phyloP scores from a whole-genome alignment of 2,329 filamentous ascomycete species.

The Intubia oerlemansii region DNA sequence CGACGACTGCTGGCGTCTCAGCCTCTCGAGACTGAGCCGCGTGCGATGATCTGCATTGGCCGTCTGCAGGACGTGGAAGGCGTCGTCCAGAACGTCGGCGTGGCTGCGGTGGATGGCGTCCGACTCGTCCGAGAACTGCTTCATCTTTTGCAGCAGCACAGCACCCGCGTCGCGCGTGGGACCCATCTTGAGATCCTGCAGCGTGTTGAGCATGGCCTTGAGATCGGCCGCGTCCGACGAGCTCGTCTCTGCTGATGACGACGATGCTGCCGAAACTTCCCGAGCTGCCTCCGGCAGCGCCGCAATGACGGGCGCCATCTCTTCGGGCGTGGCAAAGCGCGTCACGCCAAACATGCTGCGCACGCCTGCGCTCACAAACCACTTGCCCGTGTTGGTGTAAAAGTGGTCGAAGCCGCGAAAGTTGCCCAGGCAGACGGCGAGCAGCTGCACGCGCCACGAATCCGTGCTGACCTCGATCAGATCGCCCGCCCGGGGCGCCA shows the following conservation, averaged over 20 bases:
- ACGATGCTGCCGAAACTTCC: too few species aligned
- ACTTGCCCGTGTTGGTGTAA: conserved; percentile 29
- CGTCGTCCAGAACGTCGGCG: conserved; percentile 24
- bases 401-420: conserved; percentile 30
- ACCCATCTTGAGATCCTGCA: conserved; percentile 18
- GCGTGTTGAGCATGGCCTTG: conserved; percentile 13
- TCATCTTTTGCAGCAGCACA: conserved; percentile 24
- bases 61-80: conserved; percentile 20
- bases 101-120: conserved; percentile 25
- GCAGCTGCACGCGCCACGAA: conserved; percentile 18
- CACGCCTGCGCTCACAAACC: conserved; percentile 23
- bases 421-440: conserved; percentile 31
- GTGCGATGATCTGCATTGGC: too few species aligned
- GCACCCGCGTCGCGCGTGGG: conserved; percentile 23
- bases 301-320: conserved; percentile 20
- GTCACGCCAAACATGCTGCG: conserved; percentile 27
- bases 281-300: conserved; percentile 18
- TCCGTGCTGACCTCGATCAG: conserved; percentile 22
- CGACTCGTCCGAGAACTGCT: conserved; percentile 19
- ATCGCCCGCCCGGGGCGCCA: conserved; percentile 21
- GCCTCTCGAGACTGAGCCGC: too few species aligned
- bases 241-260: too few species aligned
- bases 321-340: conserved; percentile 19
- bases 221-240: conserved; percentile 3
- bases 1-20: too few species aligned